phyloP scores from a whole-genome alignment of 2,329 filamentous ascomycete species.

The Catunica adiposa region DNA sequence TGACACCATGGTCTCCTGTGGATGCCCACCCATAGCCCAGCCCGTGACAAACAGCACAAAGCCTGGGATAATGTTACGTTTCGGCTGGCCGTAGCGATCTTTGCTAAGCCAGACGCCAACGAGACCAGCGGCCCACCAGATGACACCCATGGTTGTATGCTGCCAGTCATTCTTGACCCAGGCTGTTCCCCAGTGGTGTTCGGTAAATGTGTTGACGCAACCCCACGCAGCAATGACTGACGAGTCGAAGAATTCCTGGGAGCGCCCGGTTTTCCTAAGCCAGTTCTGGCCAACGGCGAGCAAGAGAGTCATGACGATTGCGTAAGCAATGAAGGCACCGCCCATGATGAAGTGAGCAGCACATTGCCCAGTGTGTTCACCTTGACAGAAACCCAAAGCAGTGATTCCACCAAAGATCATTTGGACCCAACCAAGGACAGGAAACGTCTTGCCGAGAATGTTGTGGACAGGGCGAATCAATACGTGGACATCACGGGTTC shows the following conservation, averaged over 20 bases:
- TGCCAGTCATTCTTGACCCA: conserved; percentile 94
- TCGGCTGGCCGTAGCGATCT: conserved; percentile 66
- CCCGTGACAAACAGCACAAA: conserved; percentile 86
- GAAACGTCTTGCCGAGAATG: conserved; percentile 72
- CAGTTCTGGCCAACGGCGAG: conserved; percentile 78
- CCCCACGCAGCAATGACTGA: conserved; percentile 86
- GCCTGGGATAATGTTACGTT: conserved; percentile 82
- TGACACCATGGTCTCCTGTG: conserved; percentile 68
- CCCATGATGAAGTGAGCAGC: conserved; percentile 98
- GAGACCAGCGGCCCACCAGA: conserved; percentile 93
- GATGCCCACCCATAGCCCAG: conserved; percentile 87
- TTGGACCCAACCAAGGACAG: conserved; percentile 75
- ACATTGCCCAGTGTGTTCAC: conserved; percentile 82
- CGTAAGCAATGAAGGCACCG: conserved; percentile 87
- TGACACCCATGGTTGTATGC: conserved; percentile 97
- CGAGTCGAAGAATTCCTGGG: conserved; percentile 94
- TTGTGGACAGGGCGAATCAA: conserved; percentile 59
- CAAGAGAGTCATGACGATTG: conserved; percentile 69
- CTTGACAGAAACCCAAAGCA: conserved; percentile 78
- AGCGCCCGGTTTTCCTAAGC: conserved; percentile 65
- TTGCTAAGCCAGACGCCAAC: conserved; percentile 83
- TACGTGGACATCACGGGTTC: too few relatives aligned
- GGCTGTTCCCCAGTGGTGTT: conserved; percentile 76
- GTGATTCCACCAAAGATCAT: conserved; percentile 95
- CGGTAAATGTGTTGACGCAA: conserved; percentile 94